Percentiles rank a stretch among this genome's conserved stretches.
These are phyloP conservation scores for Aspergillus cavernicola DNA, from an alignment of 495 filamentous ascomycete genomes.

Conservation along the genomic window DNA sequence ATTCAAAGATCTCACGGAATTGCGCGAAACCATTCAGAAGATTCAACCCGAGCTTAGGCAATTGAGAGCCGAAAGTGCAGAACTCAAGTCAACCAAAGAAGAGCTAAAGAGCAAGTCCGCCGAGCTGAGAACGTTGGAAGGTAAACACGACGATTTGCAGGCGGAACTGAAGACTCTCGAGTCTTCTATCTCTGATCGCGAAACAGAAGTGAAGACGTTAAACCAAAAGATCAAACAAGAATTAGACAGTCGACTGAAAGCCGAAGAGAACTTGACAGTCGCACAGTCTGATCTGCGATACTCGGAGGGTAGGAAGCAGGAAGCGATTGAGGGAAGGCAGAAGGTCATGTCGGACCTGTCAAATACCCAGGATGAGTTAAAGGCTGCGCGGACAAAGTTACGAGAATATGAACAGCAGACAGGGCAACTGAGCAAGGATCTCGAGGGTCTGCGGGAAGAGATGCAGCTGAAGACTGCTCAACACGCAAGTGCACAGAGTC, in stretches of 20 bases:
- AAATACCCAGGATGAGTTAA: constrained; percentile 65
- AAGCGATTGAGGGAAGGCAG: constrained; percentile 68
- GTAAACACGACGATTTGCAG: constrained; percentile 74
- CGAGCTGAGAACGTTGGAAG: constrained; percentile 71
- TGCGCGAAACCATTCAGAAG: constrained; percentile 74
- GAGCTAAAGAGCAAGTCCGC: constrained; percentile 63
- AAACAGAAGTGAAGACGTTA: constrained; percentile 70
- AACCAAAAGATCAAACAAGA: constrained; percentile 74
- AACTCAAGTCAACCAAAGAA: constrained; percentile 66
- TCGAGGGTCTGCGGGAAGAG: constrained; percentile 69
- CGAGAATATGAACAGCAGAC: constrained; percentile 70
- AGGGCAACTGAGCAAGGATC: constrained; percentile 59
- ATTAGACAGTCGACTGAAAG: constrained; percentile 61
- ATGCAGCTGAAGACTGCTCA: constrained; percentile 80
- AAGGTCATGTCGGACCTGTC: constrained; percentile 62
- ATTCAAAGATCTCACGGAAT: constrained; percentile 82
- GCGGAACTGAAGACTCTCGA: constrained; percentile 66
- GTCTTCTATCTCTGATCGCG: constrained; percentile 64
- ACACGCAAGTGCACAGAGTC: constrained; percentile 74
- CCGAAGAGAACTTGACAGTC: constrained; percentile 71
- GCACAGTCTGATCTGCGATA: constrained; percentile 71
- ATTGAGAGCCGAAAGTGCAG: constrained; percentile 69
- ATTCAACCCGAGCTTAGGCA: constrained; percentile 78
- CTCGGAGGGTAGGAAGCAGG: constrained; percentile 71
- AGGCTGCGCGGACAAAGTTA: constrained; percentile 56